Conservation (phyloP, 73 alveolate genomes). For the Blepharisma japonicum region DNA sequence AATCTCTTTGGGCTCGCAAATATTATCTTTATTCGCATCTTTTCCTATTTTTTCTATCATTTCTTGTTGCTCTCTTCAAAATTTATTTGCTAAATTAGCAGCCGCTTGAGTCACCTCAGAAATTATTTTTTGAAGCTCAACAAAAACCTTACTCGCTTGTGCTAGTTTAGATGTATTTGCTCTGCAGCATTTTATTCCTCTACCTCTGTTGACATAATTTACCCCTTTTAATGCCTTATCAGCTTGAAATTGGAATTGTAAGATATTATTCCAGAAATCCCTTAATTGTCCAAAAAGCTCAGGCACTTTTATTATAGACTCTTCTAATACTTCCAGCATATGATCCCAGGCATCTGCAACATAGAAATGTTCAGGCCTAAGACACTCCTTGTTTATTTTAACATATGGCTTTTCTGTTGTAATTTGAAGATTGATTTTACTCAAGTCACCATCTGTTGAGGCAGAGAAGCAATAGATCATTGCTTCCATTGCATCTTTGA, state of each 20-base stretch:
- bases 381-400: not conserved
- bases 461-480: not conserved
- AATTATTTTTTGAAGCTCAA: not conserved
- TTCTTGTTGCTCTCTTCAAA: not conserved
- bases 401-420: not conserved
- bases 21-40: not conserved
- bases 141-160: not conserved
- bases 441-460: constrained; percentile 14
- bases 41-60: not conserved
- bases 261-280: not conserved
- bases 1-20: not conserved
- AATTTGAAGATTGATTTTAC: not conserved
- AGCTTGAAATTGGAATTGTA: not conserved
- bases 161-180: not conserved
- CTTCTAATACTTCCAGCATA: not conserved
- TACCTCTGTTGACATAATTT: not conserved
- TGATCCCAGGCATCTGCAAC: constrained; percentile 10
- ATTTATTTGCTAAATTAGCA: not conserved
- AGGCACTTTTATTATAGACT: not conserved
- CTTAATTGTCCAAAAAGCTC: constrained; percentile 14
- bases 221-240: not conserved
- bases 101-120: not conserved
- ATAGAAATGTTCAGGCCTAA: not conserved
- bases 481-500: not conserved
- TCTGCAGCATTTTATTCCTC: not conserved